A percentile compares a stretch with the other conserved stretches of the same genome.
phyloP scores from a whole-genome alignment of 2,329 filamentous ascomycete genomes.

The Septoria linicola region DNA sequence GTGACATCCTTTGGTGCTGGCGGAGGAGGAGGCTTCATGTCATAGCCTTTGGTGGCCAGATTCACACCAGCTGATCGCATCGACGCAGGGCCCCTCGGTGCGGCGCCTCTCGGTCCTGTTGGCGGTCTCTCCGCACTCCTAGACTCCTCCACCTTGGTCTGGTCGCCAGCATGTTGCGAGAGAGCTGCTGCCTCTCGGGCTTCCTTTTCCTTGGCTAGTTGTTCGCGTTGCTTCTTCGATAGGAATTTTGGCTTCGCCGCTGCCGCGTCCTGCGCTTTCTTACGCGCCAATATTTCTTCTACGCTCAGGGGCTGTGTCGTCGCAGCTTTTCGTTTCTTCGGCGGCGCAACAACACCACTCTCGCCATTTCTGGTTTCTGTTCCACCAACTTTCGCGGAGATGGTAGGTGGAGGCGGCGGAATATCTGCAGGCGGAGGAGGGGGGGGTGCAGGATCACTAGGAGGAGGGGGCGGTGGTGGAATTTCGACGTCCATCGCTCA shows the following conservation, averaged over 20 bases:
- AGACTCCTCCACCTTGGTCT: conserved; percentile 13
- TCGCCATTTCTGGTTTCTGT: not conserved
- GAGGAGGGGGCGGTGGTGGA: conserved; percentile 18
- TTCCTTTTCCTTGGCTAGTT: conserved; percentile 73
- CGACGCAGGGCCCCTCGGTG: conserved; percentile 70
- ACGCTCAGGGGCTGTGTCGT: conserved; percentile 66
- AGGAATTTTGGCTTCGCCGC: conserved; percentile 86
- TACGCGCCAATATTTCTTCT: conserved; percentile 80
- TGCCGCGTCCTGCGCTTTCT: conserved; percentile 80
- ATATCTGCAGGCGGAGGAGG: conserved; percentile 11
- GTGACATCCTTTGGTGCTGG: conserved; percentile 45
- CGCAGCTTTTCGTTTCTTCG: conserved; percentile 52
- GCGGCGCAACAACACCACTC: not conserved
- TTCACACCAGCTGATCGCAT: conserved; percentile 54
- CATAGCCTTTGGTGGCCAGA: conserved; percentile 47
- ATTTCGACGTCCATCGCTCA: conserved; percentile 18
- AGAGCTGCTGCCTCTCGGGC: conserved; percentile 66
- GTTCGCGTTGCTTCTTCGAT: conserved; percentile 77
- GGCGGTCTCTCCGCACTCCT: conserved; percentile 2
- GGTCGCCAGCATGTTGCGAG: conserved; percentile 52
- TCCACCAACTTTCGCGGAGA: not conserved
- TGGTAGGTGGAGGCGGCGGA: conserved; percentile 9
- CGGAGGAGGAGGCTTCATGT: conserved; percentile 54
- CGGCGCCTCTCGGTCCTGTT: conserved; percentile 6
- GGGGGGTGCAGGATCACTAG: conserved; percentile 11